These are phyloP conservation scores for Schwanniomyces vanrijiae DNA, from an alignment of 805 yeast species.

Conservation along the genomic window DNA sequence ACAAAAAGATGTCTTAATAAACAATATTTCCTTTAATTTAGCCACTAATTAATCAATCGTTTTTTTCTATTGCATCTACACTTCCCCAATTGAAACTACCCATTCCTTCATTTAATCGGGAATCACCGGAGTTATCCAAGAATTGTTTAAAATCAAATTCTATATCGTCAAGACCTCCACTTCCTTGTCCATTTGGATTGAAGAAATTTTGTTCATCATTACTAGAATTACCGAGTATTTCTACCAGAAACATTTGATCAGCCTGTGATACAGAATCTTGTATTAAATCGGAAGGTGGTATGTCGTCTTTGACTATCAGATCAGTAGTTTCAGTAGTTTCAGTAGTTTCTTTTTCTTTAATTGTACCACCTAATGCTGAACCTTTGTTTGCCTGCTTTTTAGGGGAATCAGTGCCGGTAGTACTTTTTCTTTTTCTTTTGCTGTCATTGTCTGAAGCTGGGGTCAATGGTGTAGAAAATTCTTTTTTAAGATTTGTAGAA, in stretches of 20 bases:
- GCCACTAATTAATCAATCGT: constrained; percentile 7
- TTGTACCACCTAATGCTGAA: constrained; percentile 6
- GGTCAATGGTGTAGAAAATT: constrained; percentile 38
- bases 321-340: constrained; percentile 29
- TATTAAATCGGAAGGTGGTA: constrained; percentile 4
- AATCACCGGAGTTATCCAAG: constrained; percentile 35
- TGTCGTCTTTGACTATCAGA: constrained; percentile 20
- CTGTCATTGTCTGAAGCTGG: constrained; percentile 39
- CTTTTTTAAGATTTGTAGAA: constrained; percentile 31
- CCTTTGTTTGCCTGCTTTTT: constrained; percentile 22
- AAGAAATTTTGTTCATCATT: constrained; percentile 21
- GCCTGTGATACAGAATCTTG: constrained; percentile 18
- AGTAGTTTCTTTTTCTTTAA: constrained; percentile 25
- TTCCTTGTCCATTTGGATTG: constrained; percentile 13
- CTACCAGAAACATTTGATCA: constrained; percentile 37
- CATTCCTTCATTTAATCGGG: constrained; percentile 32
- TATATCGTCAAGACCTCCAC: constrained; percentile 39
- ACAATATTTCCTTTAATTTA: neutral
- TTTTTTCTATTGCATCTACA: constrained; percentile 29
- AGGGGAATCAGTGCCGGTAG: constrained; percentile 32
- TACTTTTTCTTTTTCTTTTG: constrained; percentile 19
- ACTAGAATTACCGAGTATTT: constrained; percentile 26
- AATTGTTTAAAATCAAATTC: constrained; percentile 45
- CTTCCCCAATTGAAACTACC: constrained; percentile 41
- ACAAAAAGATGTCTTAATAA: neutral